A percentile compares a stretch with the other conserved stretches of the same genome.
These are phyloP conservation scores for Pseudogymnoascus sp. DNA, from an alignment of 2,329 filamentous ascomycete species.

Conservation along the genomic window DNA sequence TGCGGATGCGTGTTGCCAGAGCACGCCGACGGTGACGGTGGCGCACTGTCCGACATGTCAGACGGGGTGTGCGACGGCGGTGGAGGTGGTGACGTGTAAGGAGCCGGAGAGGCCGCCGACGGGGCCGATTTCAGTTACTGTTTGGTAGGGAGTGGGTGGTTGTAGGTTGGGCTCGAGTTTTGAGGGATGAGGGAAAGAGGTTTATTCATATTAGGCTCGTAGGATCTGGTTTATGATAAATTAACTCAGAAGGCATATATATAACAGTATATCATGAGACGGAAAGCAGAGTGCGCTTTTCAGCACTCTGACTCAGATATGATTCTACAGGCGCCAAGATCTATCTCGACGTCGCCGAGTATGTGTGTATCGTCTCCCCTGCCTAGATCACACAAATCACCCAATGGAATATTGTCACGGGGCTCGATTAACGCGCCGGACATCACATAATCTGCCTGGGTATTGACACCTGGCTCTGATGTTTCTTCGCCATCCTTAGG, in stretches of 20 bases:
- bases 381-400: background rate
- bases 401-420: background rate
- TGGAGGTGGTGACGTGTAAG: conserved; percentile 16
- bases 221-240: background rate
- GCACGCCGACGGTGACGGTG: conserved; percentile 27
- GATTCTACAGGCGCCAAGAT: background rate
- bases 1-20: conserved; percentile 33
- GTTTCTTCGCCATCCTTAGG: background rate
- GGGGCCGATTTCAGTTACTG: background rate
- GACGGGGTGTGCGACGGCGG: conserved; percentile 23
- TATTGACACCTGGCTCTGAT: background rate
- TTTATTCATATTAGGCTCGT: background rate
- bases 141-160: background rate
- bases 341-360: background rate
- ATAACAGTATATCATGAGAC: background rate
- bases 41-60: conserved; percentile 23
- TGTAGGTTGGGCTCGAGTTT: background rate
- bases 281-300: background rate
- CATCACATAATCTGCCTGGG: background rate
- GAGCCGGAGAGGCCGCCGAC: background rate
- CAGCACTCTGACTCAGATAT: background rate
- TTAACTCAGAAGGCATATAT: too few species aligned
- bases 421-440: background rate
- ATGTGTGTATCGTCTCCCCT: background rate
- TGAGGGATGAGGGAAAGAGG: background rate